These are phyloP conservation scores for Lumnitzera racemosa DNA, from an alignment of 345 rosid genomes.

Conservation along the genomic window DNA sequence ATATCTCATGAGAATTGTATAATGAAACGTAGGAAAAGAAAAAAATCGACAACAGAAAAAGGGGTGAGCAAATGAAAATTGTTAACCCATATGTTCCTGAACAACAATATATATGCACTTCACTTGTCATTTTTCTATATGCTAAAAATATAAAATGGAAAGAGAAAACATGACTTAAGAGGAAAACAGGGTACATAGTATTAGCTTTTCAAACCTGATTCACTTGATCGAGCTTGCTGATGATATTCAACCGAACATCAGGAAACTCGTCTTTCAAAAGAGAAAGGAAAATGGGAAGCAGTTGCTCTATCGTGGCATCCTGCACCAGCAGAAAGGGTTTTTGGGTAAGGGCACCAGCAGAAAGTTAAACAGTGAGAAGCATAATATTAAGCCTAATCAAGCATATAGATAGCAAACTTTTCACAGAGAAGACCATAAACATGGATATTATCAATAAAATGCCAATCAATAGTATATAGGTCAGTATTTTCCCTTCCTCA, in stretches of 20 bases:
- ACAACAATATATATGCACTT: too few relatives aligned
- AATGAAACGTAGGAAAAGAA: too few relatives aligned
- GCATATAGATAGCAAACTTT: too few relatives aligned
- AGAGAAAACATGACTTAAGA: too few relatives aligned
- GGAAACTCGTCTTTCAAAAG: conserved; percentile 96
- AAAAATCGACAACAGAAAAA: too few relatives aligned
- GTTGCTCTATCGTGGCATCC: conserved; percentile 95
- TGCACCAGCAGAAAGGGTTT: conserved; percentile 12
- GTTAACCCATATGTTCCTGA: too few relatives aligned
- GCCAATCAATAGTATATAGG: not conserved
- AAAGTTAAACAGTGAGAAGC: not conserved
- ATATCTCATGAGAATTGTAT: too few relatives aligned
- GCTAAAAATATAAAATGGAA: too few relatives aligned
- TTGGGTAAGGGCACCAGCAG: conserved; percentile 2
- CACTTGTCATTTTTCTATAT: too few relatives aligned
- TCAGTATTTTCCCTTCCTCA: not conserved
- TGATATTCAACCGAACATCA: conserved; percentile 90
- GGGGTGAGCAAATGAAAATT: too few relatives aligned
- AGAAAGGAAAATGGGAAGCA: conserved; percentile 93
- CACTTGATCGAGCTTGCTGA: conserved; percentile 98
- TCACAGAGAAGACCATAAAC: not conserved
- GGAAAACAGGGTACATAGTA: too few relatives aligned
- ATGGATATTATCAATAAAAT: not conserved
- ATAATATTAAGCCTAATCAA: too few relatives aligned
- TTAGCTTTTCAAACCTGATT: conserved; percentile 57